These are phyloP conservation scores for Saccharomyces pastorianus DNA, from an alignment of 1,139 yeast species.

Conservation along the genomic window DNA sequence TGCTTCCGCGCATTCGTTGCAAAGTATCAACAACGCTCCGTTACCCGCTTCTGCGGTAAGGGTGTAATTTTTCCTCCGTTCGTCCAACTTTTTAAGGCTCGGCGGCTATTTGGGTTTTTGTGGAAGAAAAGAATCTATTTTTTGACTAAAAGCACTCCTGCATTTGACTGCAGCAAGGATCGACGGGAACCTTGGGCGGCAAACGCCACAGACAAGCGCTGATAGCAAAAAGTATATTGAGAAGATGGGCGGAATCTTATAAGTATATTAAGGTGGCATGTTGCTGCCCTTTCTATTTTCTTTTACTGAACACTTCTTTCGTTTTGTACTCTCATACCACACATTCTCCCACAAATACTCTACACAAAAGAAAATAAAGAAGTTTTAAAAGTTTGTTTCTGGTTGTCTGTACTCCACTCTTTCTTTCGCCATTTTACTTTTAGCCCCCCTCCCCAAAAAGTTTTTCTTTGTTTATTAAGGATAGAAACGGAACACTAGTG, in stretches of 20 bases:
- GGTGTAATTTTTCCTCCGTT: background rate
- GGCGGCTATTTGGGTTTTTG: background rate
- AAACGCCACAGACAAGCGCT: background rate
- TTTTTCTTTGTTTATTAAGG: background rate
- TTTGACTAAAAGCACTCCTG: too few relatives aligned
- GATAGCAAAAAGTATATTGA: background rate
- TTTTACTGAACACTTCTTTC: background rate
- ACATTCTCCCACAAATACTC: background rate
- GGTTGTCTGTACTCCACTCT: background rate
- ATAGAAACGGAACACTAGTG: background rate
- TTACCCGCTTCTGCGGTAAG: background rate
- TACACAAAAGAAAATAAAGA: background rate
- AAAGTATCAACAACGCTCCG: too few relatives aligned
- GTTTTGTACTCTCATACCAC: background rate
- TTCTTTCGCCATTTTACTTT: background rate
- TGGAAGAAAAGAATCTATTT: background rate
- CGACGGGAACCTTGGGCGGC: background rate
- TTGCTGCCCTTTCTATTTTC: constrained; percentile 2
- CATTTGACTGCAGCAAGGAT: background rate
- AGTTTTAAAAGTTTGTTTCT: too few relatives aligned
- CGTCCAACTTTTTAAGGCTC: background rate
- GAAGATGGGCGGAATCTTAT: background rate
- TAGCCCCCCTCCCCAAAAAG: background rate
- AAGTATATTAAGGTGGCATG: background rate
- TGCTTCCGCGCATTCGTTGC: too few relatives aligned